Percentiles rank a stretch among this genome's conserved stretches.
phyloP scores from a whole-genome alignment of 164 flowering plant genomes.

The Magnolia kwangsiensis region DNA sequence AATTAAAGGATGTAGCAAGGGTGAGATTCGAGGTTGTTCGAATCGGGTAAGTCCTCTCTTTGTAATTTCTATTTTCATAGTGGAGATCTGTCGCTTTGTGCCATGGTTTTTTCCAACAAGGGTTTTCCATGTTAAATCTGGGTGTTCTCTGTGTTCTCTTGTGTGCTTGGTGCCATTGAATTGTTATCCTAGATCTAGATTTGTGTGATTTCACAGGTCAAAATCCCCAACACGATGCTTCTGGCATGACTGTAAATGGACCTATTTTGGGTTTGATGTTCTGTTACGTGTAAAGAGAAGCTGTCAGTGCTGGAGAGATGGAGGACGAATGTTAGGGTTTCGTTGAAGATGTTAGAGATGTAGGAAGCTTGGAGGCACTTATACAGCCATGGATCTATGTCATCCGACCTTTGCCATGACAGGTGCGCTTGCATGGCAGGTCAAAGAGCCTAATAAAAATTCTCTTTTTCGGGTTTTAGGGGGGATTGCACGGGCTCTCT shows the following conservation, averaged over 20 bases:
- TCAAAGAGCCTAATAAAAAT: slow-evolving; percentile 22
- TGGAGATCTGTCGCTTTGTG: too few species aligned
- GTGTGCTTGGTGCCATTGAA: too few species aligned
- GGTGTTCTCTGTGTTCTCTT: too few species aligned
- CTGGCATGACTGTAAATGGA: neutral
- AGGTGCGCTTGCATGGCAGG: slow-evolving; percentile 98
- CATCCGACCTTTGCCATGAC: slow-evolving; percentile 74
- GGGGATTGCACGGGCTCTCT: slow-evolving; percentile 4
- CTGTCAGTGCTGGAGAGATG: neutral
- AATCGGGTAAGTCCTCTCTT: too few species aligned
- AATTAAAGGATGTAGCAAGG: too few species aligned
- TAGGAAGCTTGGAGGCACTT: neutral
- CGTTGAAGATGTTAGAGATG: neutral
- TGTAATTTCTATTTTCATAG: too few species aligned
- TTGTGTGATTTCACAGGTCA: too few species aligned
- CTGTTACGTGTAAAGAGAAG: neutral
- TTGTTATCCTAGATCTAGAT: too few species aligned
- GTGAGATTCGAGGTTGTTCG: too few species aligned
- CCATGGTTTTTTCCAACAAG: too few species aligned
- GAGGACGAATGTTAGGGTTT: neutral
- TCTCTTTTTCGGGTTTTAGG: neutral
- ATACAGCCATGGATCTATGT: neutral
- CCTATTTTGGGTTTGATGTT: neutral
- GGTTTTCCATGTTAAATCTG: too few species aligned
- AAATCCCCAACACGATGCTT: too few species aligned